Percentiles rank a stretch among this genome's conserved stretches.
These are phyloP conservation scores for Hemisphaericaspora subhashii DNA, from an alignment of 1,139 yeast species.

Conservation along the genomic window DNA sequence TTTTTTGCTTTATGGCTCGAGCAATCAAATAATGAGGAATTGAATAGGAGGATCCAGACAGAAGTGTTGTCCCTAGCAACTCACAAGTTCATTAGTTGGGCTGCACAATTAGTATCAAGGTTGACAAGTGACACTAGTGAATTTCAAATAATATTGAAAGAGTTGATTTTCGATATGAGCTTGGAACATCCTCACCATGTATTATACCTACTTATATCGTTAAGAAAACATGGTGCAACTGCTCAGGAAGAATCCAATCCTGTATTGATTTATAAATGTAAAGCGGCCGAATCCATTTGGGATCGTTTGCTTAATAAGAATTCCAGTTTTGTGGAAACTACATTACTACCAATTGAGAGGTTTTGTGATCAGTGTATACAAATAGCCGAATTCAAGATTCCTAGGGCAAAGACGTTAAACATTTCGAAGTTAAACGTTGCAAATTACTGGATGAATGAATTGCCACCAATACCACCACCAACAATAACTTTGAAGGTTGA, in stretches of 20 bases:
- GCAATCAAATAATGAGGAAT: conserved; percentile 41
- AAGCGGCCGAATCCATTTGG: conserved; percentile 54
- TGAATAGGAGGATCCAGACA: conserved; percentile 35
- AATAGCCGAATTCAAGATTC: conserved; percentile 50
- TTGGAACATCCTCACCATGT: conserved; percentile 75
- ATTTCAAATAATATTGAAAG: conserved; percentile 59
- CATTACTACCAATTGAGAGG: conserved; percentile 40
- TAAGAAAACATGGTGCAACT: conserved; percentile 44
- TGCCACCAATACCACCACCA: conserved; percentile 70
- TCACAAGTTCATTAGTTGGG: conserved; percentile 72
- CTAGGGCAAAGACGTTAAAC: conserved; percentile 33
- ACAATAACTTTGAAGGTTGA: conserved; percentile 51
- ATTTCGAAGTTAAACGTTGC: conserved; percentile 45
- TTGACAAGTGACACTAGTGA: conserved; percentile 45
- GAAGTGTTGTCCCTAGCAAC: conserved; percentile 49
- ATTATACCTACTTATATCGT: conserved; percentile 63
- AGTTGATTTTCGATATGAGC: conserved; percentile 52
- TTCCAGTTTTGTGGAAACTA: conserved; percentile 7
- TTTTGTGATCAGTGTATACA: conserved; percentile 52
- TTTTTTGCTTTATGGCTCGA: conserved; percentile 89
- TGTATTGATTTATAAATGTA: conserved; percentile 45
- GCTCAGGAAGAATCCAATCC: conserved; percentile 30
- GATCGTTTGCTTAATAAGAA: conserved; percentile 15
- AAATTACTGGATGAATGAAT: conserved; percentile 52
- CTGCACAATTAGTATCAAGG: conserved; percentile 79